phyloP scores from a whole-genome alignment of 73 alveolate genomes.

The Durusdinium trenchii region DNA sequence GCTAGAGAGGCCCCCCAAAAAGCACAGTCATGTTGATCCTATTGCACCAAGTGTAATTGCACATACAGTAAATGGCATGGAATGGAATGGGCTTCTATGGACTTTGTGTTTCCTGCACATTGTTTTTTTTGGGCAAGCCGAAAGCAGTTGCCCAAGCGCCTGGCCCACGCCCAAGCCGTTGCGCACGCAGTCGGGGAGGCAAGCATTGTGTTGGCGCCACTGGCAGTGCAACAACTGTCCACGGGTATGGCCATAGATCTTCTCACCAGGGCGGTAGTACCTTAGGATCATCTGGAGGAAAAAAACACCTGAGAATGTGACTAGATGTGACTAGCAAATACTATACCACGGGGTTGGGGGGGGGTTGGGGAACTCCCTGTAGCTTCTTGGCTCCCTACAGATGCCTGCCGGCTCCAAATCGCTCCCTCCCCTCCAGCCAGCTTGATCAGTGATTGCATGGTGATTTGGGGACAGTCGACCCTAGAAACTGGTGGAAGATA shows the following conservation, averaged over 20 bases:
- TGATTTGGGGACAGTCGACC: no score
- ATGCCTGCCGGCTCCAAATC: no score
- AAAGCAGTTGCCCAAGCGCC: background rate
- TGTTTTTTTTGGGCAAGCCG: background rate
- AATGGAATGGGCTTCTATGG: background rate
- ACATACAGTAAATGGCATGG: background rate
- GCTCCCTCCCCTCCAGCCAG: no score
- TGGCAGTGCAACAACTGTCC: constrained; percentile 84
- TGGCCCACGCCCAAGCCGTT: constrained; percentile 77
- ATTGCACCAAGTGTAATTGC: background rate
- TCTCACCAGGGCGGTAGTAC: constrained; percentile 93
- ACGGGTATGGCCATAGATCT: constrained; percentile 80
- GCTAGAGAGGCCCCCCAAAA: no score
- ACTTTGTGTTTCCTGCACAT: no score
- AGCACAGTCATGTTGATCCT: background rate
- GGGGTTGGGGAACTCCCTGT: no score
- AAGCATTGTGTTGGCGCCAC: constrained; percentile 84
- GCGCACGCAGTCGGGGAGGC: constrained; percentile 93
- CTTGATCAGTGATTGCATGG: background rate
- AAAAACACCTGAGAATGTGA: no score
- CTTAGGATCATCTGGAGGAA: no score
- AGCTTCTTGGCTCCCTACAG: no score
- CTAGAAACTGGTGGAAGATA: no score
- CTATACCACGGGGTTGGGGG: no score
- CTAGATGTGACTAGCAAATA: no score